Evolutionary conservation across 1,284 basidiomycete species (phyloP), one percentile per base, ranked within the genome.

Genomic region (Amylostereum areolatum): DNA sequence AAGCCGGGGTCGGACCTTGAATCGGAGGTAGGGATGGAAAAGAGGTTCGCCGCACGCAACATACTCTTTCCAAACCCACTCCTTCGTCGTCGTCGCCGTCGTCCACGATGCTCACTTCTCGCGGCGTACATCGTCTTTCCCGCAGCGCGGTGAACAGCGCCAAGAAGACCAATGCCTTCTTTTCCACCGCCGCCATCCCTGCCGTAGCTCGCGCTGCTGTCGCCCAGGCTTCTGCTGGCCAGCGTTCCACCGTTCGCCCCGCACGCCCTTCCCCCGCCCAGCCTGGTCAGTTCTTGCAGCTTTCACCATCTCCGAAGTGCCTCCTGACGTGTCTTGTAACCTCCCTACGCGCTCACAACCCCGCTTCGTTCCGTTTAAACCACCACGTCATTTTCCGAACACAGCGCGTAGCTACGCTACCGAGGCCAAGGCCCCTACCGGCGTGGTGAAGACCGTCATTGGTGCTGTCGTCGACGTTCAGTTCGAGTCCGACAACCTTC

Each of bases 381-480:
- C 18, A 18, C 18, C 18, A 18, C 18, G 18, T 18, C 18, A 18
- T 18, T 18, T 18, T 18, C 18, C 18, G 18, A 18, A 18, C 59
- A 45, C 63, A 89, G 87, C 78, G 59, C 92, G 94, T 69, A 74
- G 83, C 45, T 97, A 96, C 80, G 94, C 94, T 56, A 94, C 94
- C 54, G 91, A 95, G 70, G 80, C 90, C 55, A 85, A 81, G 72
- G 70, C 61, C 58, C 64, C 78, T 53, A 71, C 78, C 63, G 93
- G 92, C 60, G 73, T 80, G 48, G 89, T 96, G 66, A 96, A 96
- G 80, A 92, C 89, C 60, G 89, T 94, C 78, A 94, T 94, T 72
- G 92, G 92, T 87, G 95, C 96, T 75, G 96, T 99, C 75, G 96
- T 99, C 69, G 96, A 99, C 72, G 95, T 97, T 59, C 92, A 97